Conservation (phyloP, 768 basidiomycete species). For the Boletus rex-veris region DNA sequence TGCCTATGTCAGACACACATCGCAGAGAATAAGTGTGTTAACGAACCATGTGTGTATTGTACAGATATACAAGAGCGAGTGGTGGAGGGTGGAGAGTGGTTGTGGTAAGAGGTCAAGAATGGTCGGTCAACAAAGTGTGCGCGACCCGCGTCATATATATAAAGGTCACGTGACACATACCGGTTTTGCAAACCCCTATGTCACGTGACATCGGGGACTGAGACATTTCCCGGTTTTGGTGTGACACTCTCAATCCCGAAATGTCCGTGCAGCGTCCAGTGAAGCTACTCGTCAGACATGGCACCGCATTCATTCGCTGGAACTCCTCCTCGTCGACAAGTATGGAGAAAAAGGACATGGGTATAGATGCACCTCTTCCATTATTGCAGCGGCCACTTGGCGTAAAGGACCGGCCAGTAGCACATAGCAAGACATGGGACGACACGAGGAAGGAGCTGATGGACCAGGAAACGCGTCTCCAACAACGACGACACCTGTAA, state of each 20-base stretch:
- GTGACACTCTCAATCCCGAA: constrained; percentile 15
- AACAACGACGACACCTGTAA: constrained; percentile 63
- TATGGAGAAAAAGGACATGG: background rate
- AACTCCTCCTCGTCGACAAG: constrained; percentile 16
- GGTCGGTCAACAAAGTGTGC: constrained; percentile 31
- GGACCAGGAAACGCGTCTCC: constrained; percentile 65
- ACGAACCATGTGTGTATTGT: constrained; percentile 27
- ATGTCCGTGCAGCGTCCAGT: constrained; percentile 17
- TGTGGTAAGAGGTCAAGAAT: constrained; percentile 30
- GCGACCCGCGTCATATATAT: constrained; percentile 34
- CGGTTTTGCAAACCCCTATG: background rate
- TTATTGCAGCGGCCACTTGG: constrained; percentile 69
- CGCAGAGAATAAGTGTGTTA: background rate
- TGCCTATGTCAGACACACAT: constrained; percentile 1
- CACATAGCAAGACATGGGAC: constrained; percentile 53
- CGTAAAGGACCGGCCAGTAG: constrained; percentile 64
- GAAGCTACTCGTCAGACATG: constrained; percentile 10
- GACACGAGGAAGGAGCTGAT: constrained; percentile 66
- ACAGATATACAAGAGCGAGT: constrained; percentile 17
- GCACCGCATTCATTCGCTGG: constrained; percentile 13
- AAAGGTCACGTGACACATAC: constrained; percentile 28
- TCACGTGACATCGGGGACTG: background rate
- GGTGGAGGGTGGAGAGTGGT: constrained; percentile 13
- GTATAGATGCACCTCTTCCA: constrained; percentile 22
- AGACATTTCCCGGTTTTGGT: constrained; percentile 17